Base-by-base conservation (phyloP, 345 rosid genomes). In the Euphorbia tirucalli region DNA sequence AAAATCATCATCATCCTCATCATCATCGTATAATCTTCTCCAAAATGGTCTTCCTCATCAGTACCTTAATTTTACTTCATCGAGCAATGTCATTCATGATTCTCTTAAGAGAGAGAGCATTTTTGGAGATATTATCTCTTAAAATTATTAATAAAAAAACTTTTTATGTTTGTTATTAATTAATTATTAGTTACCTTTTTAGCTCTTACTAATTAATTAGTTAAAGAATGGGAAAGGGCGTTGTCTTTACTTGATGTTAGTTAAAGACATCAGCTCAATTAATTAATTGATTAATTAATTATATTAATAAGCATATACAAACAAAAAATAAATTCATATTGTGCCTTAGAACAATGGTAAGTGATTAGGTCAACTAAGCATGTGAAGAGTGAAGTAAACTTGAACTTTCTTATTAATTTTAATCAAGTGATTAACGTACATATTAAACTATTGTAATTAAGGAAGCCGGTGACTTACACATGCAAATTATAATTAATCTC, bases 121-220 rank as follows among this genome's bases (percentile, higher is more conserved):
- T 35, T 82, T 83, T 50, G 90, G 86, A 22, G 87, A 81, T 74
- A 73, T 86, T 69, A 83, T 84, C 73, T 85, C 88, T 78, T 85
- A 81, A 74, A n/a, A n/a, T n/a, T n/a, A 14, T 30, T 55, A 57
- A 27, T 57, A 25, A 24, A 21, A n/a, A n/a, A n/a, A n/a, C n/a
- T n/a, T 22, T 56, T 8, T 56, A n/a, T 22, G 3, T 56, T 56
- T 22, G 3, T 9, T 56, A 56, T 21, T 22, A n/a, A n/a, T n/a
- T n/a, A n/a, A n/a, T n/a, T n/a, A n/a, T n/a, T n/a, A n/a, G n/a
- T n/a, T n/a, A n/a, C n/a, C n/a, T n/a, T n/a, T n/a, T n/a, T n/a
- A n/a, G n/a, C n/a, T n/a, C n/a, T n/a, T n/a, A n/a, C n/a, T n/a
- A n/a, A n/a, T n/a, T 56, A 9, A 1, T n/a, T 22, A 22, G 15